phyloP scores from a whole-genome alignment of 1,139 yeast species.

The Pichia inconspicua region DNA sequence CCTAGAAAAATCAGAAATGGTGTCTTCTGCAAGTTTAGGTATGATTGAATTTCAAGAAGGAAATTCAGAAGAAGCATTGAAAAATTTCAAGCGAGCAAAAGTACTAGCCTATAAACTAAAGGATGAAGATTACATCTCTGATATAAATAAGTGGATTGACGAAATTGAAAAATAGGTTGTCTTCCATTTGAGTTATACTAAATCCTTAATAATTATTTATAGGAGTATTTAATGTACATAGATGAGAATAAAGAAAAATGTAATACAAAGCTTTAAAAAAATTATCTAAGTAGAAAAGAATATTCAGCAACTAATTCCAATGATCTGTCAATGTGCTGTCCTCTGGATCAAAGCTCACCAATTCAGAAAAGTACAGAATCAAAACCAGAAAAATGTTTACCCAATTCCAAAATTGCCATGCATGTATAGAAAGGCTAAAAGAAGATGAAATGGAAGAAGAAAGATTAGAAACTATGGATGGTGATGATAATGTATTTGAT shows the following conservation, averaged over 20 bases:
- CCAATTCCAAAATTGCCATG: conserved; percentile 98
- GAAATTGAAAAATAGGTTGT: conserved; percentile 5
- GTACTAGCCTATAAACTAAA: conserved; percentile 13
- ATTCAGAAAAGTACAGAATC: conserved; percentile 70
- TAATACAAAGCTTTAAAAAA: neutral
- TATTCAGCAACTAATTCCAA: conserved; percentile 18
- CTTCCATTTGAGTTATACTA: neutral
- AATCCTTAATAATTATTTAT: too few species aligned
- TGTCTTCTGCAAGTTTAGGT: conserved; percentile 19
- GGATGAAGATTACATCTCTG: conserved; percentile 14
- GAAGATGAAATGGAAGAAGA: conserved; percentile 2
- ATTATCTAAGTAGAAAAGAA: neutral
- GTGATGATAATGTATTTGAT: neutral
- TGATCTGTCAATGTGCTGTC: conserved; percentile 28
- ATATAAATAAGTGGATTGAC: conserved; percentile 15
- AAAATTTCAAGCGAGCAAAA: conserved; percentile 15
- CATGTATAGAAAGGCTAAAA: conserved; percentile 39
- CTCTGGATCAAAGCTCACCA: conserved; percentile 31
- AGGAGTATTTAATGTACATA: neutral
- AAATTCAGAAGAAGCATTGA: conserved; percentile 9
- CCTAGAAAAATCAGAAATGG: conserved; percentile 19
- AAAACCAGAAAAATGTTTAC: conserved; percentile 76
- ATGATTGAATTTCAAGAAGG: conserved; percentile 13
- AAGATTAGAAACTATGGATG: neutral
- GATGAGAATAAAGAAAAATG: neutral